Conservation (phyloP, 306 rosid genomes). For the Pterocarpus santalinus region DNA sequence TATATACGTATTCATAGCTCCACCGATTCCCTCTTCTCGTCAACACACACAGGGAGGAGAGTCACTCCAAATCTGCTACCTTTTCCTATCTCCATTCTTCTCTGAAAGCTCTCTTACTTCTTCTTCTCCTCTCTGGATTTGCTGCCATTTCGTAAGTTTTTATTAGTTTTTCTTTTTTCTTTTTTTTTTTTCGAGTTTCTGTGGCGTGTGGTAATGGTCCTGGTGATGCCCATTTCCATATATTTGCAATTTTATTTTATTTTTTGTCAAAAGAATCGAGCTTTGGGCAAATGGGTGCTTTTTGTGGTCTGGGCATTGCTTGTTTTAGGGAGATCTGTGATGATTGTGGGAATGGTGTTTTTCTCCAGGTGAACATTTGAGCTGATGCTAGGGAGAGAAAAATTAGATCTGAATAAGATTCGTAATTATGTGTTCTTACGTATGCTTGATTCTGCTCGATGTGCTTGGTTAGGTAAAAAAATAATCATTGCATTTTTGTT, state of each 20-base stretch:
- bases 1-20: conserved; percentile 36
- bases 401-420: conserved; percentile 50
- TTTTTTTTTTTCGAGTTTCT: not conserved
- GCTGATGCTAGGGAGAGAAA: not conserved
- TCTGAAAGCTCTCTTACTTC: conserved; percentile 25
- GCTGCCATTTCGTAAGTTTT: conserved; percentile 46
- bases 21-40: conserved; percentile 40
- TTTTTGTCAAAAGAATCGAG: not conserved
- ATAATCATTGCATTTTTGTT: conserved; percentile 23
- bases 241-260: not conserved
- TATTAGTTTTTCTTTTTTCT: not conserved
- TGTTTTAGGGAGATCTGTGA: conserved; percentile 39
- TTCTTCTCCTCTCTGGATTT: conserved; percentile 29
- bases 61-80: conserved; percentile 13
- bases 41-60: not conserved
- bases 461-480: conserved; percentile 7
- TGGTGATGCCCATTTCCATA: conserved; percentile 1
- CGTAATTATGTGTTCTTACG: conserved; percentile 7
- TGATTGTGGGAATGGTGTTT: conserved; percentile 14
- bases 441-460: conserved; percentile 41
- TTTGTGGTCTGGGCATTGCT: conserved; percentile 38
- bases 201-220: conserved; percentile 3
- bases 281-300: conserved; percentile 35
- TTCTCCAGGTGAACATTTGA: not conserved
- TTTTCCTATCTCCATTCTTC: conserved; percentile 33